Conservation (phyloP, 192 early-diverging fungal species). For the Geranomyces variabilis region DNA sequence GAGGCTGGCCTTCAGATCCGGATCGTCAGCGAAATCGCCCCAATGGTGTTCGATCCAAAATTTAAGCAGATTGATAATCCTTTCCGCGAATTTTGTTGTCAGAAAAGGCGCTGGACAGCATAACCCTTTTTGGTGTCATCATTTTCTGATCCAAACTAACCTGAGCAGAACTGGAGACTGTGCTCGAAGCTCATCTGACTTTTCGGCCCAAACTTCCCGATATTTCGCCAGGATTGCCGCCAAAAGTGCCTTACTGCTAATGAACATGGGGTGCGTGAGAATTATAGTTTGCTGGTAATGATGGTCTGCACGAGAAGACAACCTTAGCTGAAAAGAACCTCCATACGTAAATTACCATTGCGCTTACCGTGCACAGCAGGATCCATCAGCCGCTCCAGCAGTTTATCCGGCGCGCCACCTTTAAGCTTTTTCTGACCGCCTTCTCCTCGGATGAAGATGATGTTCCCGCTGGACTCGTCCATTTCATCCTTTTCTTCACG, state of each 20-base stretch:
- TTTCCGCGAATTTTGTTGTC: background rate
- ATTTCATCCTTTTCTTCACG: conserved; percentile 45
- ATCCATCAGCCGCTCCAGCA: conserved; percentile 55
- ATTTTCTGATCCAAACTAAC: conserved; percentile 1
- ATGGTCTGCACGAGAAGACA: conserved; percentile 40
- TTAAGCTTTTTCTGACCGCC: conserved; percentile 48
- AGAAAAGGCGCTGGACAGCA: no score
- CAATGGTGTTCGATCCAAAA: conserved; percentile 62
- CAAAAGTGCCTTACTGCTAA: conserved; percentile 42
- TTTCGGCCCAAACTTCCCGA: conserved; percentile 28
- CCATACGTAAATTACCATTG: background rate
- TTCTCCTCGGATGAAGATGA: conserved; percentile 51
- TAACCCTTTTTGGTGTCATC: no score
- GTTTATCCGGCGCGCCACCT: conserved; percentile 45
- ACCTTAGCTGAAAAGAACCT: background rate
- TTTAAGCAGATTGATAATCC: conserved; percentile 55
- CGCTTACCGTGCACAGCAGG: conserved; percentile 48
- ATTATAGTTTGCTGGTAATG: conserved; percentile 58
- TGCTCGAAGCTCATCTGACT: conserved; percentile 21
- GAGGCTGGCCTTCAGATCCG: conserved; percentile 40
- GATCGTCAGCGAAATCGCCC: conserved; percentile 55
- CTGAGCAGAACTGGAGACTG: conserved; percentile 41
- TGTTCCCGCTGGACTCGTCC: conserved; percentile 45
- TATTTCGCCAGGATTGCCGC: conserved; percentile 44
- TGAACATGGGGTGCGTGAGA: conserved; percentile 53